Evolutionary conservation across 176 grass and related monocot genomes (phyloP).

Genomic region (Eleusine indica): DNA sequence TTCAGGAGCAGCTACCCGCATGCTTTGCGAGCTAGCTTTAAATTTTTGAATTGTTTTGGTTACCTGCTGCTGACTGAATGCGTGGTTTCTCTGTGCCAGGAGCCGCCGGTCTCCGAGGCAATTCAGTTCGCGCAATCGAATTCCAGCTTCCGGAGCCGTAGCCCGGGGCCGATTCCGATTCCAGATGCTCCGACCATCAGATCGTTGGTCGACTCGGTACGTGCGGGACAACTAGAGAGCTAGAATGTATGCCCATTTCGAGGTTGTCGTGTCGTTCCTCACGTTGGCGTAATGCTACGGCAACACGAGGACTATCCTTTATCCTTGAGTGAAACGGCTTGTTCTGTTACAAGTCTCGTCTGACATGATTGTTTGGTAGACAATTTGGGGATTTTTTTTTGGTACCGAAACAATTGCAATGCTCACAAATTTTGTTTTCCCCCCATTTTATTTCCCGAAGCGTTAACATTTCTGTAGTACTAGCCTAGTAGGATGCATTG

Average conservation of each 20-base stretch:
- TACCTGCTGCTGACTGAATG: constrained; percentile 32
- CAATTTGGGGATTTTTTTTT: neutral
- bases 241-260: constrained; percentile 16
- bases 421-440: neutral
- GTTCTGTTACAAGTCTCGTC: neutral
- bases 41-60: neutral
- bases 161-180: constrained; percentile 47
- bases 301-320: neutral
- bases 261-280: neutral
- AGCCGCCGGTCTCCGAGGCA: constrained; percentile 3
- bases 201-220: constrained; percentile 51
- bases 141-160: constrained; percentile 45
- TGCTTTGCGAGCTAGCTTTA: neutral
- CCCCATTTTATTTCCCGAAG: neutral
- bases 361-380: neutral
- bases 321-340: constrained; percentile 2
- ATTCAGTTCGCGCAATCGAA: constrained; percentile 14
- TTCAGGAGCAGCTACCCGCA: neutral
- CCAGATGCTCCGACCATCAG: constrained; percentile 39
- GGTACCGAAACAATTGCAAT: neutral
- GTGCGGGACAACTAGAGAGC: neutral
- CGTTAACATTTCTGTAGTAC: neutral
- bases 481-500: neutral
- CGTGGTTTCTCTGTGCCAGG: constrained; percentile 18
- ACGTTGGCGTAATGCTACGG: neutral